These are phyloP conservation scores for Tinospora cordifolia DNA, from an alignment of 164 flowering plant species.

Conservation along the genomic window DNA sequence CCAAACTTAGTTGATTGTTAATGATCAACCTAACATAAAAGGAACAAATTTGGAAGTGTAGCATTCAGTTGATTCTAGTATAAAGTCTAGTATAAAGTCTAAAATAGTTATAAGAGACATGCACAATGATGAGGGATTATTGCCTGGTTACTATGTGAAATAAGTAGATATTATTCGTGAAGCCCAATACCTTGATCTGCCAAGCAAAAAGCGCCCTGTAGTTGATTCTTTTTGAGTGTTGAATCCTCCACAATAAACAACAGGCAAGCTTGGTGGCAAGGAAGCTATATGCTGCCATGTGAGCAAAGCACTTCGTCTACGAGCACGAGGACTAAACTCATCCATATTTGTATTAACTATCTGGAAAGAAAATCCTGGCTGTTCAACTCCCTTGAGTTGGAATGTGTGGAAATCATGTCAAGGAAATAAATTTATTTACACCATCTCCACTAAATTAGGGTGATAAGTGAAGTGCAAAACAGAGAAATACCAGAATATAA, in stretches of 20 bases:
- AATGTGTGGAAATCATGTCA: conserved; percentile 84
- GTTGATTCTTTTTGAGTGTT: conserved; percentile 96
- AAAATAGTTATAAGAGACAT: too few species aligned
- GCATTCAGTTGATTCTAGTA: too few species aligned
- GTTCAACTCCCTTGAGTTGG: conserved; percentile 89
- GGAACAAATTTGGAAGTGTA: too few species aligned
- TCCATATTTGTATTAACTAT: conserved; percentile 93
- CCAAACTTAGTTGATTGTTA: too few species aligned
- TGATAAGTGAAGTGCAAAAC: not conserved
- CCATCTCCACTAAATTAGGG: not conserved
- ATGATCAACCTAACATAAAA: too few species aligned
- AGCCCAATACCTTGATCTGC: conserved; percentile 71
- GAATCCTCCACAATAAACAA: conserved; percentile 94
- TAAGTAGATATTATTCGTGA: too few species aligned
- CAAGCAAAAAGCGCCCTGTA: conserved; percentile 91
- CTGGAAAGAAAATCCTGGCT: conserved; percentile 91
- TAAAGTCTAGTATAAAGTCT: too few species aligned
- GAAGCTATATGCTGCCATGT: conserved; percentile 99
- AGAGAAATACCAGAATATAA: not conserved
- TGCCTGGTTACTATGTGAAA: too few species aligned
- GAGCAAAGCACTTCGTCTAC: conserved; percentile 89
- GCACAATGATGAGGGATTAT: too few species aligned
- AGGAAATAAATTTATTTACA: conserved; percentile 30
- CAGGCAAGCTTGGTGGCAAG: conserved; percentile 89
- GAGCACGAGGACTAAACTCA: conserved; percentile 86